Evolutionary conservation across 2,329 filamentous ascomycete species (phyloP), one percentile per base, ranked within the genome.

Genomic region (Cercospora canescens): DNA sequence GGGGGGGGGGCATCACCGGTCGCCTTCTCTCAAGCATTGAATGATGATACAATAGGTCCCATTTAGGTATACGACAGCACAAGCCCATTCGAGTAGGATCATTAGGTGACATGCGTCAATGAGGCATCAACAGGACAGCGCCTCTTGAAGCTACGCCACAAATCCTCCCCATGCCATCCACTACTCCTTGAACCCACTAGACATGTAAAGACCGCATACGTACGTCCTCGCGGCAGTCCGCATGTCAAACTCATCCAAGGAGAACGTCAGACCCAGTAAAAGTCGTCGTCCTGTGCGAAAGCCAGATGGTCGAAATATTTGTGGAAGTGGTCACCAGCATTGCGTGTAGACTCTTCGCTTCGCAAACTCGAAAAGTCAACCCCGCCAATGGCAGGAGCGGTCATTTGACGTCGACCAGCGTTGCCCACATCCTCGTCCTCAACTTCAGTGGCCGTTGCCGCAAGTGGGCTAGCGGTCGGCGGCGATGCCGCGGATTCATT

Each of bases 231-330:
- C 21, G 28, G 11, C 45, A 50, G 12, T 26, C 24, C 9, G 11
- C 45, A 6, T 50, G n/a, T 6, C 9, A 6, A 12, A 14, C 18
- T 28, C 11, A 3, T 28, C 24, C 24, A 50, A 28, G 8, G 12
- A 35, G n/a, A n/a, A 55, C 39, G n/a, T 59, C 62, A 62, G 9
- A 64, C 50, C 65, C 62, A 67, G 32, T 67, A 63, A 35, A 57
- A 61, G 26, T 67, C 65, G 28, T 62, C 57, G 16, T 61, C 67
- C 6, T 32, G 50, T 24, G 60, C 41, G 34, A 66, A 69, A 11
- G 64, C 62, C 14, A 62, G 57, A 30, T 69, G 64, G 32, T 67
- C 67, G 45, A 30, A 61, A 34, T 67, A 64, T 3, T 58, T 62
- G 11, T 67, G 52, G n/a, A 69, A 67, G 12, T 67, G 52, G 1